Base-by-base conservation (phyloP, 2,329 filamentous ascomycete species). In the Plectosphaerella plurivora region DNA sequence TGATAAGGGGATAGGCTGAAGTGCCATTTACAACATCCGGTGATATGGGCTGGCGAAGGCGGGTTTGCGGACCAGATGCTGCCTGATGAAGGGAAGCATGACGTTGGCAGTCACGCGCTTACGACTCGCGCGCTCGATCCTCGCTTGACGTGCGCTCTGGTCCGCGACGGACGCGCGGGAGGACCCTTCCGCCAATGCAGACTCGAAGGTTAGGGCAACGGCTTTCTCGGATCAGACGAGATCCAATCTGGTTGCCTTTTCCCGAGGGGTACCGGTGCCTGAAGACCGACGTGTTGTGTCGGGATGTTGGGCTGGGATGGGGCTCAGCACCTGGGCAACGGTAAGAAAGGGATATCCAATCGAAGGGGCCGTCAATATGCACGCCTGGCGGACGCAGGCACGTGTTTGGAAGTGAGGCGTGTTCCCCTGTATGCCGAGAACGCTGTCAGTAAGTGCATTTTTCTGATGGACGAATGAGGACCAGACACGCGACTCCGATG, bases 401-500 rank as follows among this genome's bases (percentile, higher is more conserved):
- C 37, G 16, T 18, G 41, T 44, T 18, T 18, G 16, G 41, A 44
- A 20, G n/a, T 20, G 41, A 44, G 18, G 16, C 41, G 16, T 18
- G 14, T 15, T 18, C 37, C 37, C 14, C 37, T 39, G 28, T 33
- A 33, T 33, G 28, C 28, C 28, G 28, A 33, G 28, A 12, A 12
- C 28, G 28, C 28, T 33, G 28, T 33, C 28, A 12, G 11, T 12
- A 33, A 12, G 8, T 33, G 28, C 9, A 44, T 10, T n/a, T n/a
- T n/a, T 24, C 46, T 45, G 28, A 44, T 12, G 45, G 51, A 48
- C 55, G 55, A 56, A 56, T 56, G 50, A 56, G n/a, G 44, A 15
- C 48, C 45, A 55, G 53, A 55, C 53, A 56, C 55, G 55, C 53
- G 47, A 41, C 47, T 37, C 33, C 41, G 44, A 51, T 47, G 22